Percentiles rank a stretch among this genome's conserved stretches.
Evolutionary conservation across 345 rosid genomes (phyloP).

Genomic region (Ceriops tagal): DNA sequence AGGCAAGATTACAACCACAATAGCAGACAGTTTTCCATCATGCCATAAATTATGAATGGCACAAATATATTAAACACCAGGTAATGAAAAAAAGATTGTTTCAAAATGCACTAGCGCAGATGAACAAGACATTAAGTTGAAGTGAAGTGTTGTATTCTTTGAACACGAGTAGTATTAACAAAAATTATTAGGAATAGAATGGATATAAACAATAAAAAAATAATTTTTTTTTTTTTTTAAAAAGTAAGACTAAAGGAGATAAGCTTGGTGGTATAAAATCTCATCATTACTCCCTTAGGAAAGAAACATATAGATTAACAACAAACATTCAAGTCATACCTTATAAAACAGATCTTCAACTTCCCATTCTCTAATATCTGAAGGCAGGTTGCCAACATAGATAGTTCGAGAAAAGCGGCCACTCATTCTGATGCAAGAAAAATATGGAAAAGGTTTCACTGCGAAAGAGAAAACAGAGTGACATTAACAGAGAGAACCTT

Average conservation of each 20-base stretch:
- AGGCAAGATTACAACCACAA: neutral
- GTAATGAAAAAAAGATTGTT: neutral
- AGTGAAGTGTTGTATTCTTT: too few relatives aligned
- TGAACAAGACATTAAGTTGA: too few relatives aligned
- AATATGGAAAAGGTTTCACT: conserved; percentile 25
- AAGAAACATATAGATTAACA: neutral
- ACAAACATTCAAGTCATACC: conserved; percentile 40
- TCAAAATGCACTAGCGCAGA: too few relatives aligned
- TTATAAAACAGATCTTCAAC: conserved; percentile 93
- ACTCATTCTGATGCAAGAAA: conserved; percentile 53
- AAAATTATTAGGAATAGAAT: too few relatives aligned
- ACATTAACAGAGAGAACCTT: conserved; percentile 18
- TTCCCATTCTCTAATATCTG: conserved; percentile 80
- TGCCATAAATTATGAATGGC: too few relatives aligned
- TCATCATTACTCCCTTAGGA: too few relatives aligned
- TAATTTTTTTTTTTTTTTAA: too few relatives aligned
- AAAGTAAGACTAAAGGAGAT: too few relatives aligned
- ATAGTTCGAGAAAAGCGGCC: conserved; percentile 95
- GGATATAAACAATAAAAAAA: too few relatives aligned
- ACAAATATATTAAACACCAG: neutral
- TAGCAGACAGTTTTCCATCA: neutral
- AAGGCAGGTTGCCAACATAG: conserved; percentile 94
- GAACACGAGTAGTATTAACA: too few relatives aligned
- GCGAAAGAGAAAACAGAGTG: conserved; percentile 15
- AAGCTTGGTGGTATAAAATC: too few relatives aligned